Conservation (phyloP, 768 basidiomycete genomes). For the Kwoniella mangroviensis region DNA sequence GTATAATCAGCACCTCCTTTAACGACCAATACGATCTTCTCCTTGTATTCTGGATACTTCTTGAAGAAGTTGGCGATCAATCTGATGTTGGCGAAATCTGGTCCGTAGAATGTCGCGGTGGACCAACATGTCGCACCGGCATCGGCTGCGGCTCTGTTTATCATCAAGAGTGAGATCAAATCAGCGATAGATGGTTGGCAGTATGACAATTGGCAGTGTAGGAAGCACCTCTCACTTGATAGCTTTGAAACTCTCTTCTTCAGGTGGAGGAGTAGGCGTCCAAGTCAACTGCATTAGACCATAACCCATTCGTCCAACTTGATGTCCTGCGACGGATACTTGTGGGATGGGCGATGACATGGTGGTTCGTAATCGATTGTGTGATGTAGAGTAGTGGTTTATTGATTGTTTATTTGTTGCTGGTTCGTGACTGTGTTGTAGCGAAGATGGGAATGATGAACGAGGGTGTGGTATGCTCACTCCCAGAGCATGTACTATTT, state of each 20-base stretch:
- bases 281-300: conserved; percentile 69
- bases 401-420: neutral
- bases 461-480: neutral
- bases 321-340: conserved; percentile 44
- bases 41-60: conserved; percentile 59
- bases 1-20: conserved; percentile 59
- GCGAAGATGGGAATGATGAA: neutral
- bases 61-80: conserved; percentile 64
- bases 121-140: conserved; percentile 52
- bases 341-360: conserved; percentile 29
- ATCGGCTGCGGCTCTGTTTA: conserved; percentile 52
- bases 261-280: conserved; percentile 62
- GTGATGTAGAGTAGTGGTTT: neutral
- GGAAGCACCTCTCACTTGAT: conserved; percentile 62
- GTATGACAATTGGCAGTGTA: neutral
- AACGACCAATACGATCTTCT: conserved; percentile 63
- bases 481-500: neutral
- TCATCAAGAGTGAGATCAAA: conserved; percentile 1
- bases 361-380: neutral
- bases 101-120: conserved; percentile 67
- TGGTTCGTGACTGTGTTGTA: neutral
- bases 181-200: no score
- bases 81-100: conserved; percentile 61
- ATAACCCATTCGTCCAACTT: conserved; percentile 52
- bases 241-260: conserved; percentile 68